Evolutionary conservation across 1,284 basidiomycete genomes (phyloP), one percentile per base, ranked within the genome.

Genomic region (Coriolopsis trogii): DNA sequence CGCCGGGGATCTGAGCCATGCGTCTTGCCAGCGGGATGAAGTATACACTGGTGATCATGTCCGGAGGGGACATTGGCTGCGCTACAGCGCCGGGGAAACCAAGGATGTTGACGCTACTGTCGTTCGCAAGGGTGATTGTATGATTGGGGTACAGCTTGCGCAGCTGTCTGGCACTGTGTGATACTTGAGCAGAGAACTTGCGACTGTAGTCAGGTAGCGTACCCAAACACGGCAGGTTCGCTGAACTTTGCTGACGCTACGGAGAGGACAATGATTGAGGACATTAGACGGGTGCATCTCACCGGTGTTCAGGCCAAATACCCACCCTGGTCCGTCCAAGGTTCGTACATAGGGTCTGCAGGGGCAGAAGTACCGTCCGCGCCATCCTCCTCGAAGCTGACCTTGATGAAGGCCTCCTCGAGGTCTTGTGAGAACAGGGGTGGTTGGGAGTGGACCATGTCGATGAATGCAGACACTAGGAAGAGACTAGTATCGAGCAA

Each of bases 71-170:
- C 13, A 84, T 42, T 3, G 83, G 78, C 36, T 74, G 67, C 6
- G 74, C 66, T 25, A 65, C 50, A 9, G 77, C 75, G 16, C 68
- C 78, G 29, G 87, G 86, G 56, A 81, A 80, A 9, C 66, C 65
- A 8, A 86, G 66, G 37, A 87, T 56, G 56, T 78, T 71, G 55
- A 82, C 62, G 25, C 68, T 64, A 46, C 56, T 67, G 55, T 84
- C 81, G 15, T 69, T 64, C 3, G 83, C 79, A 53, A 79, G 69
- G 4, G 87, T 75, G 24, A 89, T 59, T 21, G 83, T 81, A 59
- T 87, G 75, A 5, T 79, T 74, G 3, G 87, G 85, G 63, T 89
- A 83, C 10, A 84, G 56, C 59, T 75, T 77, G 38, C 76, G 78
- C 38, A 89, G 70, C 23, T 73, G 67, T 50, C 81, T 71, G 12